phyloP scores from a whole-genome alignment of 2,329 filamentous ascomycete species.

The Fusarium abutilonis region DNA sequence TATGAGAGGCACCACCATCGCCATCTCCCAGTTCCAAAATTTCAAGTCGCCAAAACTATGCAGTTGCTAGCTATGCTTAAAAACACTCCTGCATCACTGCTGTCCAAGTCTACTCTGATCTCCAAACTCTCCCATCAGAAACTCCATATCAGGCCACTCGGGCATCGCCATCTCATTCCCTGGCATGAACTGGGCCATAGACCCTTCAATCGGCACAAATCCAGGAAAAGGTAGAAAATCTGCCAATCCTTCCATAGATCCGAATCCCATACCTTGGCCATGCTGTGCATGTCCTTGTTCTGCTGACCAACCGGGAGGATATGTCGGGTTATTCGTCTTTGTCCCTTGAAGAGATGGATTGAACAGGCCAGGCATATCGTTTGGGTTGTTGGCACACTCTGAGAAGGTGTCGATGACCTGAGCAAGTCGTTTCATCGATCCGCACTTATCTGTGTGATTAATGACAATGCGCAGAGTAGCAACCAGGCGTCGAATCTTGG shows the following conservation, averaged over 20 bases:
- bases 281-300: conserved; percentile 16
- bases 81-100: neutral
- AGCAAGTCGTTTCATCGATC: conserved; percentile 46
- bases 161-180: conserved; percentile 27
- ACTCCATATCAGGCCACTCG: conserved; percentile 41
- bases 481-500: conserved; percentile 20
- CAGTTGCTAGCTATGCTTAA: neutral
- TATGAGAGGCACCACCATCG: no score
- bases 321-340: conserved; percentile 1
- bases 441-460: conserved; percentile 42
- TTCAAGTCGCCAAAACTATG: neutral
- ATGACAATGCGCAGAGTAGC: conserved; percentile 32
- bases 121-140: conserved; percentile 34
- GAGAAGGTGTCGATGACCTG: conserved; percentile 45
- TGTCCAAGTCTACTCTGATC: conserved; percentile 7
- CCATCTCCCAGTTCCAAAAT: neutral
- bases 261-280: conserved; percentile 3
- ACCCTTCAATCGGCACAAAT: conserved; percentile 9
- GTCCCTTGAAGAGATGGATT: conserved; percentile 5
- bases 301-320: conserved; percentile 1
- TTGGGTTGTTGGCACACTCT: conserved; percentile 36
- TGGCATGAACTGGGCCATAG: conserved; percentile 28
- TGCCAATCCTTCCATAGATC: conserved; percentile 32
- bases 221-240: conserved; percentile 28
- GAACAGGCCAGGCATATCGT: conserved; percentile 1